These are phyloP conservation scores for Suhomyces kunorum DNA, from an alignment of 1,139 yeast species.

Conservation along the genomic window DNA sequence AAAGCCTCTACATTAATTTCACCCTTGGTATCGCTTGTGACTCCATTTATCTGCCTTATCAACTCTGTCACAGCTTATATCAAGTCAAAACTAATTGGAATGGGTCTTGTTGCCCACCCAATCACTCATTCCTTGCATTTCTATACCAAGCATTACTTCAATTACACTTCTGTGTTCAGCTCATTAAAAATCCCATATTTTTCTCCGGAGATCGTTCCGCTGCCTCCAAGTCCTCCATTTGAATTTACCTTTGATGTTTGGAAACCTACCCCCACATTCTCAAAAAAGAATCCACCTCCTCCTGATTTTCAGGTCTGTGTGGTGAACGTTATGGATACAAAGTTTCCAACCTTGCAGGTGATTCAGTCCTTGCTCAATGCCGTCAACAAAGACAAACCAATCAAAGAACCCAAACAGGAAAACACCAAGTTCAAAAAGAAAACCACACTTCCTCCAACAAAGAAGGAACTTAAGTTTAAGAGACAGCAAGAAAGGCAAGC, in stretches of 20 bases:
- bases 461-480: constrained; percentile 23
- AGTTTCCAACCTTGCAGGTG: constrained; percentile 54
- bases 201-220: background rate
- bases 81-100: background rate
- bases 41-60: background rate
- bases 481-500: constrained; percentile 29
- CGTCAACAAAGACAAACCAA: constrained; percentile 14
- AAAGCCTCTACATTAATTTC: background rate
- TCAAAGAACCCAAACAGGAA: constrained; percentile 13
- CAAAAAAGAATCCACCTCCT: constrained; percentile 56
- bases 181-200: constrained; percentile 26
- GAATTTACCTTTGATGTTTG: constrained; percentile 63
- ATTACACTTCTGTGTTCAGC: constrained; percentile 40
- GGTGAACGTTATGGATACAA: constrained; percentile 48
- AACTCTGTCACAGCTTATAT: background rate
- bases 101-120: constrained; percentile 11
- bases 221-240: background rate
- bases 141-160: constrained; percentile 33
- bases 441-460: constrained; percentile 16
- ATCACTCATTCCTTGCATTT: constrained; percentile 15
- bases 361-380: constrained; percentile 35
- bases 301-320: constrained; percentile 80
- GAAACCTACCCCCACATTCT: constrained; percentile 77
- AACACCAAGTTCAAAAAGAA: constrained; percentile 11
- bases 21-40: background rate